Base-by-base conservation (phyloP, 148 eudicot species). In the Simmondsia chinensis region DNA sequence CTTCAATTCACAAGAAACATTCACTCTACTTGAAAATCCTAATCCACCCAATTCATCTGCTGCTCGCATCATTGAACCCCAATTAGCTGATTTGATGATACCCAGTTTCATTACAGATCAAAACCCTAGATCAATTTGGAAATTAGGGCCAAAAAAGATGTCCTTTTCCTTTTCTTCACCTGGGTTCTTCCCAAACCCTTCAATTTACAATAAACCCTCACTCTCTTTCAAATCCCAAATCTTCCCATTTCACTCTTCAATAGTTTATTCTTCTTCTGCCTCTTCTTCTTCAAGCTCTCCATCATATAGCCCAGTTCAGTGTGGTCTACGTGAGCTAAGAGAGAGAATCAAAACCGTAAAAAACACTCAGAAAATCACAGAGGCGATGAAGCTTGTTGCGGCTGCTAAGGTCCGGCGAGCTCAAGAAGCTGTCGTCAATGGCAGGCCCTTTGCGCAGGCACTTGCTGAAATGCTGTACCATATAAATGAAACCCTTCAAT, bases 341-440 rank as follows among this genome's bases (percentile, higher is more conserved):
- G 65, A 80, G 4, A 49, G 94, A 45, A 76, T 83, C 33, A 49
- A 57, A 3, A 28, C 82, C 0, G 82, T 83, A 9, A 83, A 79
- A 17, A 79, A 54, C 53, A 71, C 77, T 49, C 83, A 80, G 21
- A 83, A 83, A 66, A 61, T 83, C 38, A 73, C 94, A 34, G 94
- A 83, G 52, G 87, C 88, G 1, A 83, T 83, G 84, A 80, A 80
- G 57, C 74, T 83, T 11, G 76, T 83, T 0, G 52, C 94, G 7
- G 94, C 94, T 6, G 94, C 94, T 0, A 80, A 69, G 54, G 81
- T 80, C 9, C 57, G 88, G 19, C 61, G 70, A 53, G 94, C 94
- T 13, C 94, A 83, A 43, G 94, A 83, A 35, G 79, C 76, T 18
- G 94, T 79, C 46, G 48, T 79, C 11, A 68, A 20, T 15, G 64